A percentile compares a stretch with the other conserved stretches of the same genome.
Conservation (phyloP, 768 basidiomycete species). For the Coprinellus micaceus region DNA sequence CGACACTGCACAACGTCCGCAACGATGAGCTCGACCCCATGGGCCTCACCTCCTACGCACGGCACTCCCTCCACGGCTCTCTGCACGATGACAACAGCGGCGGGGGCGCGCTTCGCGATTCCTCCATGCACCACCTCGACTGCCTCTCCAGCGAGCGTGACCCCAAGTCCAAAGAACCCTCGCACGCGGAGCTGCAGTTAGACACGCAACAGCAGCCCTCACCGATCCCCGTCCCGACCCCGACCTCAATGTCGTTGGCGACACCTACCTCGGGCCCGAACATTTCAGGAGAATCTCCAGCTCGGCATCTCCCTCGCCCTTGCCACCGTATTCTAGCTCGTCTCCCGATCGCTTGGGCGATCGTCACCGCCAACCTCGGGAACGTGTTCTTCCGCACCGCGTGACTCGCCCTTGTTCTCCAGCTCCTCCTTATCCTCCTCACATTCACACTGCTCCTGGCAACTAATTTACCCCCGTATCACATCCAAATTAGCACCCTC, state of each 20-base stretch:
- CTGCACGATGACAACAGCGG: neutral
- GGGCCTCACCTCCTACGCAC: neutral
- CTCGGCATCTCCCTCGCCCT: conserved; percentile 65
- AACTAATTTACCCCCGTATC: conserved; percentile 8
- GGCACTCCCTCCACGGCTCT: neutral
- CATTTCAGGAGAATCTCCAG: neutral
- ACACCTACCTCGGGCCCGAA: neutral
- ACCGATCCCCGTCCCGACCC: neutral
- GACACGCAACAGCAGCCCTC: neutral
- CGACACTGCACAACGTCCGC: neutral
- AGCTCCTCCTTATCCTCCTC: too few species aligned
- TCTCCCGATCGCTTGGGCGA: conserved; percentile 50
- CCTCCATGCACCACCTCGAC: neutral
- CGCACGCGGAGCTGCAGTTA: neutral
- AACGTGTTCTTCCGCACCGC: too few species aligned
- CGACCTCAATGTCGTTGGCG: neutral
- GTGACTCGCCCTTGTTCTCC: too few species aligned
- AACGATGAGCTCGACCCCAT: neutral
- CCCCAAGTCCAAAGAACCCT: neutral
- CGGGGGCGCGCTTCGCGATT: too few species aligned
- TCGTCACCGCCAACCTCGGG: too few species aligned
- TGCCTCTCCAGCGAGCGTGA: neutral
- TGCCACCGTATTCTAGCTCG: conserved; percentile 61
- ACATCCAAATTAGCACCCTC: conserved; percentile 18
- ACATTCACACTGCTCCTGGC: too few species aligned